Evolutionary conservation across 202 grass and related monocot genomes (phyloP), one percentile per base, ranked within the genome.

Genomic region (Brachypodium distachyon): DNA sequence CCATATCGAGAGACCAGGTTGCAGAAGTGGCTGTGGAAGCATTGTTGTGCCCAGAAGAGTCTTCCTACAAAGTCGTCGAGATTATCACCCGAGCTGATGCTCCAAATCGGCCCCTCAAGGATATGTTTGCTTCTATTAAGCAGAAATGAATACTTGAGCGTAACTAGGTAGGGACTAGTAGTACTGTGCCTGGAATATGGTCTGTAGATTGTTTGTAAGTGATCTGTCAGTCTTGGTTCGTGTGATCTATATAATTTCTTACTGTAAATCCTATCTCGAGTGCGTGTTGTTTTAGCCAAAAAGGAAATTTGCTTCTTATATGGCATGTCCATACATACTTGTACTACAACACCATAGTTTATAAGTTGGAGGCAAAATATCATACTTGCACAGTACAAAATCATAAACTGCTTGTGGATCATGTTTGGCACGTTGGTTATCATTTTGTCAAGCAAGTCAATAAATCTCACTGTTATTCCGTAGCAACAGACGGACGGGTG

Each of bases 1-100:
- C 87, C n/a, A 90, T 90, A 79, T 90, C 87, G 40, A 82, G 87
- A 68, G 62, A 79, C 12, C 83, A 86, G 50, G 87, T 90, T 26
- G 87, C 83, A 4, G 79, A 90, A 49, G 87, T 86, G 26, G 79
- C 79, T 36, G 83, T 80, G 7, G 87, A 79, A 79, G 79, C 87
- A 58, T 62, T 90, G 19, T 56, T 70, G 58, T 86, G 68, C 32
- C 68, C 61, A 19, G 87, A 90, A 19, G 87, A 86, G 21, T 60
- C 87, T 46, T 86, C 77, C 36, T 90, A 70, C 61, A 86, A 86
- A 79, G 79, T 90, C 5, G 74, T 90, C 23, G 87, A 90, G 83
- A 86, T 90, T 73, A 48, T 85, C n/a, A 36, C 87, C 18, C n/a
- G 43, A 36, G 6, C 49, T 31, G 87, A 85, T 43, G 73, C 82